Conservation (phyloP, 2,329 filamentous ascomycete species). For the Sclerotiophoma versabilis region DNA sequence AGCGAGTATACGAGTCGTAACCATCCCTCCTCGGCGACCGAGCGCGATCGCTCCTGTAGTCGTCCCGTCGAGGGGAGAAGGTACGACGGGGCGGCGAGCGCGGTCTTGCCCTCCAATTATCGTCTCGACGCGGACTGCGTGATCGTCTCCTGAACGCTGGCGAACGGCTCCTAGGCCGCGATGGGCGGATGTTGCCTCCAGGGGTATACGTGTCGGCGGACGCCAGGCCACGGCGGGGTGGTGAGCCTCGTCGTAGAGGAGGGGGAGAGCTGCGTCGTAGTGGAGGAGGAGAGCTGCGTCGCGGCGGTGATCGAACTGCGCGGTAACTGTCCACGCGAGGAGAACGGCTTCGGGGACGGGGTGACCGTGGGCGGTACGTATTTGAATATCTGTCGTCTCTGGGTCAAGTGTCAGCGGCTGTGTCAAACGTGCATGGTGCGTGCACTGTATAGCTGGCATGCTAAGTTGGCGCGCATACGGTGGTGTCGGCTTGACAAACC, state of each 20-base stretch:
- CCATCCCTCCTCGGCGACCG: slow-evolving; percentile 52
- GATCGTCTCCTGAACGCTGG: slow-evolving; percentile 50
- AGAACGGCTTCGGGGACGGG: slow-evolving; percentile 39
- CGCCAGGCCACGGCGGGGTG: slow-evolving; percentile 44
- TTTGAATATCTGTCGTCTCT: slow-evolving; percentile 50
- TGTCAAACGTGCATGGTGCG: slow-evolving; percentile 2
- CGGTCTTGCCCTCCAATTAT: slow-evolving; percentile 54
- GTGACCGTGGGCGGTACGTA: slow-evolving; percentile 48
- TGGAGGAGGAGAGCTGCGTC: slow-evolving; percentile 26
- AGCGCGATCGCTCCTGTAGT: slow-evolving; percentile 46
- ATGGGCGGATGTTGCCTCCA: slow-evolving; percentile 34
- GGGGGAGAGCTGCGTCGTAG: slow-evolving; percentile 22
- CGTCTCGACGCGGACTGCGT: slow-evolving; percentile 50
- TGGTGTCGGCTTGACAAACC: slow-evolving; percentile 47
- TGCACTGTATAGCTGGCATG: slow-evolving; percentile 7
- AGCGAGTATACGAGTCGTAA: slow-evolving; percentile 50
- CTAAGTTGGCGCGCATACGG: slow-evolving; percentile 19
- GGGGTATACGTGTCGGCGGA: slow-evolving; percentile 53
- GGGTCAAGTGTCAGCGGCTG: slow-evolving; percentile 2
- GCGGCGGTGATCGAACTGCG: slow-evolving; percentile 39
- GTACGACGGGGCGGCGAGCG: slow-evolving; percentile 58
- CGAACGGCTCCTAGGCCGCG: slow-evolving; percentile 50
- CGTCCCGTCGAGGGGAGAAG: slow-evolving; percentile 50
- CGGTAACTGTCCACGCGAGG: slow-evolving; percentile 49
- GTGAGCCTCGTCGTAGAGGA: slow-evolving; percentile 31